Conservation (phyloP, 2,329 filamentous ascomycete species). For the Helotiales sp. region DNA sequence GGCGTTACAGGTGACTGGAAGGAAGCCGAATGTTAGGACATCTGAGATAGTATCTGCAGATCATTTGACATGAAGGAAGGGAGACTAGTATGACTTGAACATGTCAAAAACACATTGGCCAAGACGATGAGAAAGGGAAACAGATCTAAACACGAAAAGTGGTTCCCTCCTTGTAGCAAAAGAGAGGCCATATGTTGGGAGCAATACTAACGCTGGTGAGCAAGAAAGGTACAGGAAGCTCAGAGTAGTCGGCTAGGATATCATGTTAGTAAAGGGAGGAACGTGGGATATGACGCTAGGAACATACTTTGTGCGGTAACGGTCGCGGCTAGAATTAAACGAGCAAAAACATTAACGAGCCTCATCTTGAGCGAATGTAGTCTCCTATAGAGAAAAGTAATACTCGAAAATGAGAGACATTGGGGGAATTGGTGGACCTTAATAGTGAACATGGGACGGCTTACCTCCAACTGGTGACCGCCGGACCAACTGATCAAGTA, state of each 20-base stretch:
- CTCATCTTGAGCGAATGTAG: not conserved
- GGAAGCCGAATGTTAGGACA: not conserved
- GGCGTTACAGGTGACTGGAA: constrained; percentile 28
- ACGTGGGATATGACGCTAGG: not conserved
- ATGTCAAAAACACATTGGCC: too few species aligned
- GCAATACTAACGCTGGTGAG: not conserved
- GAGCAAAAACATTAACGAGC: not conserved
- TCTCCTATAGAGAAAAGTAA: not conserved
- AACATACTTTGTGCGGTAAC: not conserved
- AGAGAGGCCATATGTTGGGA: too few species aligned
- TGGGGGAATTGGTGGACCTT: not conserved
- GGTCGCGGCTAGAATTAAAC: not conserved
- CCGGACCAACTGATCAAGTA: too few species aligned
- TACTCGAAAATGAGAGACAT: not conserved
- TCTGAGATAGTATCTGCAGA: not conserved
- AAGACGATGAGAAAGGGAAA: too few species aligned
- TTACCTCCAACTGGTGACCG: too few species aligned
- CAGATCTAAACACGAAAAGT: too few species aligned
- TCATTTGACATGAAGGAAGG: not conserved
- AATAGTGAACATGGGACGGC: not conserved
- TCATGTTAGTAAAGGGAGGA: not conserved
- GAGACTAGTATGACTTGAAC: too few species aligned
- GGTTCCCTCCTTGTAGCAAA: too few species aligned
- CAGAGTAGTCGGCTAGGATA: not conserved
- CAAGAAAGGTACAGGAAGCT: not conserved